A percentile compares a stretch with the other conserved stretches of the same genome.
Conservation (phyloP, 352 stramenopile species). For the Aphanomyces astaci region DNA sequence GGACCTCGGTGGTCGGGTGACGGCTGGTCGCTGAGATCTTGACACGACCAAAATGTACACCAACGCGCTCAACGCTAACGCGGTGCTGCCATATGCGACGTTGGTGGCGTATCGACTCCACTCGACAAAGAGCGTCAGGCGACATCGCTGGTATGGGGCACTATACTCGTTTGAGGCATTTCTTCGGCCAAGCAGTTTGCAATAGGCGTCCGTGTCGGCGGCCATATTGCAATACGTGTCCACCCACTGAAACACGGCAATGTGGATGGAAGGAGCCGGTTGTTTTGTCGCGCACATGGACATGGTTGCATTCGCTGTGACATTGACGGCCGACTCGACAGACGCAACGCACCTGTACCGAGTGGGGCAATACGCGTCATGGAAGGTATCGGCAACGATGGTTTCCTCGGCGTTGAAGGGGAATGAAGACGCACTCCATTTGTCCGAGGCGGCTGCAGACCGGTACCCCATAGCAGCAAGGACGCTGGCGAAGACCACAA, state of each 20-base stretch:
- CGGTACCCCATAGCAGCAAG: neutral
- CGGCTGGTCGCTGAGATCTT: neutral
- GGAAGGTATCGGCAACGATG: constrained; percentile 60
- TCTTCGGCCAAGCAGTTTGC: constrained; percentile 54
- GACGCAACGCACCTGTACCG: neutral
- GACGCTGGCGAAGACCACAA: neutral
- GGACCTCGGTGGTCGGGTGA: neutral
- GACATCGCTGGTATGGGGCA: constrained; percentile 10
- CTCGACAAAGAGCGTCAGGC: neutral
- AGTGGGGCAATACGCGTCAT: constrained; percentile 57
- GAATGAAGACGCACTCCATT: constrained; percentile 39
- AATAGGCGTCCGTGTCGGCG: constrained; percentile 39
- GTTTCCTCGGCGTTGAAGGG: constrained; percentile 37
- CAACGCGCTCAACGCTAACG: constrained; percentile 6
- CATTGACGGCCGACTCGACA: neutral
- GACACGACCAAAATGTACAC: constrained; percentile 15
- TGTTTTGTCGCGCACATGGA: neutral
- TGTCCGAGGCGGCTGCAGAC: constrained; percentile 20
- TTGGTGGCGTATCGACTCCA: constrained; percentile 11
- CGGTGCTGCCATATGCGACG: constrained; percentile 4
- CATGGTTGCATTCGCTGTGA: neutral
- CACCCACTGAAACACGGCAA: constrained; percentile 70
- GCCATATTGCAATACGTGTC: constrained; percentile 56
- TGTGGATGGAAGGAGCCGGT: constrained; percentile 27
- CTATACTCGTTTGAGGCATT: constrained; percentile 18